These are phyloP conservation scores for Elasticomyces elasticus DNA, from an alignment of 495 filamentous ascomycete species.

Conservation along the genomic window DNA sequence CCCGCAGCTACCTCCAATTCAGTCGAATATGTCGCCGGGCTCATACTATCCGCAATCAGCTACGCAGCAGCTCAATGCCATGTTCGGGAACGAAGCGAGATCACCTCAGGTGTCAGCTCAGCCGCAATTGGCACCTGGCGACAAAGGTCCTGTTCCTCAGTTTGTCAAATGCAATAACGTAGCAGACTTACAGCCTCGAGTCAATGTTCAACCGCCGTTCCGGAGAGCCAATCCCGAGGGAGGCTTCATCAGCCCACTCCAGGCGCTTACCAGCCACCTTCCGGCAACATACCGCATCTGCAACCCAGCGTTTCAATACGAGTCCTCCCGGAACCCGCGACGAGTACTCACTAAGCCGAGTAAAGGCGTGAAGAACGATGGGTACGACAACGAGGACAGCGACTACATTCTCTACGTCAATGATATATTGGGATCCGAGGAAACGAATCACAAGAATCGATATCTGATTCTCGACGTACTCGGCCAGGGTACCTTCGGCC, in stretches of 20 bases:
- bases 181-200: slow-evolving; percentile 67
- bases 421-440: slow-evolving; percentile 95
- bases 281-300: slow-evolving; percentile 96
- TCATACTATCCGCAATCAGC: slow-evolving; percentile 63
- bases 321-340: slow-evolving; percentile 94
- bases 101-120: slow-evolving; percentile 53
- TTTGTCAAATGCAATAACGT: slow-evolving; percentile 66
- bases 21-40: slow-evolving; percentile 50
- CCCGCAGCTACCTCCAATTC: slow-evolving; percentile 58
- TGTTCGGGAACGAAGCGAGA: slow-evolving; percentile 63
- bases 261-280: slow-evolving; percentile 89
- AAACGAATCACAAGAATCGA: slow-evolving; percentile 95
- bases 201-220: slow-evolving; percentile 80
- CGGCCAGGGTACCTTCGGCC: slow-evolving; percentile 97
- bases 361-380: slow-evolving; percentile 98
- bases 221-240: slow-evolving; percentile 93
- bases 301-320: slow-evolving; percentile 97
- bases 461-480: slow-evolving; percentile 97
- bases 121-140: slow-evolving; percentile 33
- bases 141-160: slow-evolving; percentile 69
- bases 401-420: slow-evolving; percentile 99
- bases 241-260: slow-evolving; percentile 95
- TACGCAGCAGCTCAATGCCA: slow-evolving; percentile 56
- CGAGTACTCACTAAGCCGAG: slow-evolving; percentile 98
- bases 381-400: slow-evolving; percentile 97